phyloP scores from a whole-genome alignment of 257 asterid genomes.

The Orobanche coerulescens region DNA sequence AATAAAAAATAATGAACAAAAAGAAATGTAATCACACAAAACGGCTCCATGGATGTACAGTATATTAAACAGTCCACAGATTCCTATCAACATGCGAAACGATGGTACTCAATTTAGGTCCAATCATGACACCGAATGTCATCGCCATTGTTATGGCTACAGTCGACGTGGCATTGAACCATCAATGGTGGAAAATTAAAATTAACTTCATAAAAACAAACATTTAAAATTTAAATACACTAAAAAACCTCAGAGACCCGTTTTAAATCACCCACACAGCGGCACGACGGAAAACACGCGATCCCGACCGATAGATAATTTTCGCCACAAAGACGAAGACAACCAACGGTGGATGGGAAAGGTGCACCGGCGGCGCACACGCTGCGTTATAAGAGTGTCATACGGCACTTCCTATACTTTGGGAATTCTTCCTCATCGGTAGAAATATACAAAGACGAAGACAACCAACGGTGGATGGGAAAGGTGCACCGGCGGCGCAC shows the following conservation, averaged over 20 bases:
- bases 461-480: conserved; percentile 42
- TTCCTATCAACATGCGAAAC: conserved; percentile 74
- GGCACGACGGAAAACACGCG: conserved; percentile 14
- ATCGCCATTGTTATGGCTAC: conserved; percentile 31
- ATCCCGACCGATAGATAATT: conserved; percentile 39
- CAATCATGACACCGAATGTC: conserved; percentile 57
- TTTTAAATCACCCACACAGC: conserved; percentile 63
- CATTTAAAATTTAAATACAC: not conserved
- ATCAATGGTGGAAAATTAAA: not conserved
- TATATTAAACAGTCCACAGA: conserved; percentile 32
- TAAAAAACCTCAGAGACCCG: conserved; percentile 66
- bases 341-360: conserved; percentile 40
- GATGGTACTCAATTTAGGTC: conserved; percentile 30
- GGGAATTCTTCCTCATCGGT: conserved; percentile 72
- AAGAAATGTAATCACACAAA: conserved; percentile 54
- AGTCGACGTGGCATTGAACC: conserved; percentile 69
- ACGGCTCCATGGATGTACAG: conserved; percentile 51
- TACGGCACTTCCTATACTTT: conserved; percentile 88
- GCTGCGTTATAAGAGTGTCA: conserved; percentile 56
- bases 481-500: conserved; percentile 3
- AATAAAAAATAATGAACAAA: no score
- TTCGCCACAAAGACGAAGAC: conserved; percentile 23
- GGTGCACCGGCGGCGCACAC: conserved; percentile 12
- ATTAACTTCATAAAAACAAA: no score
- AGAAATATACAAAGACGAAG: conserved; percentile 21